A percentile compares a stretch with the other conserved stretches of the same genome.
Conservation (phyloP, 2,329 filamentous ascomycete genomes). For the Xylariales sp. region DNA sequence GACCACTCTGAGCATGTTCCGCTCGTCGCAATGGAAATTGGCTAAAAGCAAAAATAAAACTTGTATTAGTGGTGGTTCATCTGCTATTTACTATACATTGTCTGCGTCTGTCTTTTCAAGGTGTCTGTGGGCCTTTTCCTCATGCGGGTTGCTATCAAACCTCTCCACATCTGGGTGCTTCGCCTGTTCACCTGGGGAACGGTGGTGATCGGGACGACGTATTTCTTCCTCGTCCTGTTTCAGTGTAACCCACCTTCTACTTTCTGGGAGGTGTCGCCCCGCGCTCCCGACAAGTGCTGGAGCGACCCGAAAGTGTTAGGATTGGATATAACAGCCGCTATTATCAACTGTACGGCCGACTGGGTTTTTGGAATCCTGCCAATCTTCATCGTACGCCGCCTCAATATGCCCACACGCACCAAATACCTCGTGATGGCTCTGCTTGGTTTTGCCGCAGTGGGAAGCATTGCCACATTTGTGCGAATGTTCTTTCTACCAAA, state of each 20-base stretch:
- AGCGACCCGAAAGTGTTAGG: slow-evolving; percentile 1
- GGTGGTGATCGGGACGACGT: background rate
- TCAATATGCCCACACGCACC: slow-evolving; percentile 3
- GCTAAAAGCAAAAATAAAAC: background rate
- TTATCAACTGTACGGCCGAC: slow-evolving; percentile 4
- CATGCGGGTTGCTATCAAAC: slow-evolving; percentile 3
- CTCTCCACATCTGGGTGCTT: background rate
- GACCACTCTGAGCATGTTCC: too few species aligned
- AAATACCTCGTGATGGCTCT: slow-evolving; percentile 6
- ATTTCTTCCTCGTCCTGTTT: slow-evolving; percentile 3
- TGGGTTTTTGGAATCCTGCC: slow-evolving; percentile 5
- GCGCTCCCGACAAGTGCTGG: slow-evolving; percentile 6
- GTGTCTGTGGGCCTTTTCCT: slow-evolving; percentile 5
- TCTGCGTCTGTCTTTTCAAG: slow-evolving; percentile 5
- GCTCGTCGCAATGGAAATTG: too few species aligned
- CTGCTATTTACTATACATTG: slow-evolving; percentile 2
- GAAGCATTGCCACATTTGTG: slow-evolving; percentile 3
- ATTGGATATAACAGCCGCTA: slow-evolving; percentile 1
- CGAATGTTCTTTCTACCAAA: background rate
- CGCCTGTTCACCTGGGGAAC: slow-evolving; percentile 3
- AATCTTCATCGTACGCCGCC: slow-evolving; percentile 4
- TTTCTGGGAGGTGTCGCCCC: slow-evolving; percentile 6
- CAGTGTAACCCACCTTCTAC: slow-evolving; percentile 5
- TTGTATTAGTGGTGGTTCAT: slow-evolving; percentile 6
- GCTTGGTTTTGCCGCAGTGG: slow-evolving; percentile 6